Base-by-base conservation (phyloP, 495 filamentous ascomycete species). In the Tuber aestivum region DNA sequence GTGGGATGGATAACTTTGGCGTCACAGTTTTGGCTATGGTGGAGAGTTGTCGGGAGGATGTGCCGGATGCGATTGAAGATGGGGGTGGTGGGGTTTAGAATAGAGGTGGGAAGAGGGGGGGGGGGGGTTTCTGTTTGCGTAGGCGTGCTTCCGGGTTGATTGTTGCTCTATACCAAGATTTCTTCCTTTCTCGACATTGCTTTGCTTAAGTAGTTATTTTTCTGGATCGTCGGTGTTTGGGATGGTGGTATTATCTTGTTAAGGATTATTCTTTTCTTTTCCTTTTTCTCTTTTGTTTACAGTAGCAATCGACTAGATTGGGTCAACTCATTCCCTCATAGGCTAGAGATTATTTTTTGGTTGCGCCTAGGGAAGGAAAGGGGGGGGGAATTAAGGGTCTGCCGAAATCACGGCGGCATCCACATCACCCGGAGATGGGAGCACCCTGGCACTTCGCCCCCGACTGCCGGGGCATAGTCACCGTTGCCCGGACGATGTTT, bases 1-100 rank as follows among this genome's bases (percentile, higher is more conserved):
- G 68, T n/a, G 80, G 80, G 12, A 82, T 82, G 75, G 80, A 82
- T 40, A 32, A 71, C 23, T 78, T 82, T 56, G 76, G 79, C 8
- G 72, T 79, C 72, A 79, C 76, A 38, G 70, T 79, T 37, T 72
- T 79, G 70, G 77, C 78, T 23, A 73, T 79, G 40, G 74, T 72
- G 18, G 77, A 79, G 41, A 70, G 72, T 50, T 79, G 76, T 21
- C 56, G 35, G 41, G 41, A 35, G 1, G 20, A 65, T 65, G 14
- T 35, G 27, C 56, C 27, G 27, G 27, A 35, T 32, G 56, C 56
- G 0, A 27, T 65, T 16, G 56, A 65, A 14, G 56, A 35, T 3
- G 50, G 50, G 10, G 45, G 23, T 50, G 45, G 23, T 50, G 27
- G 56, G 27, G 56, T 18, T 27, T 56, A n/a, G 10, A 12, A 12